Percentiles rank a stretch among this genome's conserved stretches.
phyloP scores from a whole-genome alignment of 2,329 filamentous ascomycete genomes.

The Xylaria digitata region DNA sequence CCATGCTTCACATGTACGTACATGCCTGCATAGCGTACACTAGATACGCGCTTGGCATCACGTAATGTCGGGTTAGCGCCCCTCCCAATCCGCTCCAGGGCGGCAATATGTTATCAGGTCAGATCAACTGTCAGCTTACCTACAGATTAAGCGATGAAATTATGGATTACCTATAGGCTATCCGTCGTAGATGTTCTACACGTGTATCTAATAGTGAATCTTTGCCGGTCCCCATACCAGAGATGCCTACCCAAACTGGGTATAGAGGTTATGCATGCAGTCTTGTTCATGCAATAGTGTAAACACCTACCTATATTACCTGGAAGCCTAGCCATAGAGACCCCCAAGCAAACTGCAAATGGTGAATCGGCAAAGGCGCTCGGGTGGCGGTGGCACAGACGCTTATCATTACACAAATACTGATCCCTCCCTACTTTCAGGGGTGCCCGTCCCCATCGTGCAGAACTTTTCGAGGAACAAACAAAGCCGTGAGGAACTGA shows the following conservation, averaged over 20 bases:
- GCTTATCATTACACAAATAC: conserved; percentile 27
- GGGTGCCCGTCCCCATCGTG: conserved; percentile 13
- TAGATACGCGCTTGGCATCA: conserved; percentile 26
- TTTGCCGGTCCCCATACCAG: background rate
- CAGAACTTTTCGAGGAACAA: background rate
- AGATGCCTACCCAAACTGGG: background rate
- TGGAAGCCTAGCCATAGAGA: background rate
- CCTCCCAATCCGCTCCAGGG: conserved; percentile 9
- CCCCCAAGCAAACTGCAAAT: background rate
- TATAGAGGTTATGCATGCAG: background rate
- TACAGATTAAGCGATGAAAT: conserved; percentile 16
- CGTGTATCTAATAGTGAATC: background rate
- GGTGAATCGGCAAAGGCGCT: conserved; percentile 7
- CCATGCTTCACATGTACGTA: background rate
- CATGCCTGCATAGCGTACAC: conserved; percentile 2
- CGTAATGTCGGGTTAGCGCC: conserved; percentile 23
- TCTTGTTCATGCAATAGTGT: no score
- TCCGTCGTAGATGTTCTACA: no score
- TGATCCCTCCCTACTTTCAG: conserved; percentile 1
- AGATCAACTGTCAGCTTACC: conserved; percentile 31
- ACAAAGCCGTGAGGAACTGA: conserved; percentile 9
- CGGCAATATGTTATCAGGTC: conserved; percentile 30
- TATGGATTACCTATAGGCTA: no score
- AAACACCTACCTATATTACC: background rate
- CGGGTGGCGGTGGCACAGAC: conserved; percentile 30